Base-by-base conservation (phyloP, 805 yeast species). In the Candida maris region DNA sequence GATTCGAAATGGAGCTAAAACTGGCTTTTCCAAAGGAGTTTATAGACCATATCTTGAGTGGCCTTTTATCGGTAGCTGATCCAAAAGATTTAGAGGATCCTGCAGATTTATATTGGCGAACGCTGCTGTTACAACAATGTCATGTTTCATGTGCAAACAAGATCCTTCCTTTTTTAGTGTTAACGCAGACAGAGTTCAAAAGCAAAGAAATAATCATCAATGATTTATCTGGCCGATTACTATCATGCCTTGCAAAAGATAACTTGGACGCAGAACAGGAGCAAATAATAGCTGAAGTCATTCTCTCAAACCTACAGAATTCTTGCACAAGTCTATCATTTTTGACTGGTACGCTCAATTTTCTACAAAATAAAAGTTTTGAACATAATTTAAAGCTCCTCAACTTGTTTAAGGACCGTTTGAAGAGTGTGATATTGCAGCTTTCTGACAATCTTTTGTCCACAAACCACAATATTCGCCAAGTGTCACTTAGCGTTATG, bases 391-490 rank as follows among this genome's bases (percentile, higher is more conserved):
- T 38, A n/a, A 32, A 28, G 31, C 31, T 51, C 2, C 18, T 33
- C 16, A 40, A 35, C 9, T 29, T 52, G n/a, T 30, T 62, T 19
- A 19, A 16, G 6, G 34, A 27, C 1, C 30, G 41, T 21, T 39
- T 42, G 21, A 41, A 44, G 1, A 19, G 15, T 2, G 36, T 64
- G 3, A 47, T 65, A 19, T 18, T 34, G 2, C 29, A 48, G 4
- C 42, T 67, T 12, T 40, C 56, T 4, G 41, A 47, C 4, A 73
- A 75, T 45, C 53, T 81, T 21, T 44, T 62, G 12, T 59, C 69
- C 5, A 73, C 88, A 6, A 70, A 74, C 35, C 77, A 71, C 36
- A 60, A 59, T 3, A 51, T 72, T 7, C 73, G 91, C 48, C 59
- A 64, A 24, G 62, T 54, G 13, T 64, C 89, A 5, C 43, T 59